These are phyloP conservation scores for Ochromonas danica DNA, from an alignment of 108 stramenopile species.

Conservation along the genomic window DNA sequence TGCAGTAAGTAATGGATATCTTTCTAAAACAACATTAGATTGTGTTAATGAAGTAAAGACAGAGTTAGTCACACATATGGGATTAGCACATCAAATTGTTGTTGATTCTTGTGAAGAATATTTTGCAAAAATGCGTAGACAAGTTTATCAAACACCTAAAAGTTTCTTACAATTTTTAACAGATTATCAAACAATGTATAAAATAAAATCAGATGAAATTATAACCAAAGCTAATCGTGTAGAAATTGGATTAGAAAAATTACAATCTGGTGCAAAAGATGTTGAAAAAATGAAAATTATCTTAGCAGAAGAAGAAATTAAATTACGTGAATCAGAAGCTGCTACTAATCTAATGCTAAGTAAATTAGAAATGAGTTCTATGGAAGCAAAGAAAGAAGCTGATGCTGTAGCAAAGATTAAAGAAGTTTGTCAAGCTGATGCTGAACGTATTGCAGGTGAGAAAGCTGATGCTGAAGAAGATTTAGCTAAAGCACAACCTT, in stretches of 20 bases:
- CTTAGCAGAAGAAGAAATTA: slow-evolving; percentile 60
- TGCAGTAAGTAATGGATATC: slow-evolving; percentile 46
- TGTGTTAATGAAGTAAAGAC: slow-evolving; percentile 45
- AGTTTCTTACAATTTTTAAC: slow-evolving; percentile 57
- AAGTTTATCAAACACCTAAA: slow-evolving; percentile 65
- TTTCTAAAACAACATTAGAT: slow-evolving; percentile 41
- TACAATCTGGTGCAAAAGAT: slow-evolving; percentile 57
- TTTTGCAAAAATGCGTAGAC: slow-evolving; percentile 57
- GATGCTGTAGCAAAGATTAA: slow-evolving; percentile 61
- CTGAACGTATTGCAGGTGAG: slow-evolving; percentile 54
- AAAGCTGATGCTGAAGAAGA: slow-evolving; percentile 59
- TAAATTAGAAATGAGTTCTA: slow-evolving; percentile 50
- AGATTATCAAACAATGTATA: slow-evolving; percentile 51
- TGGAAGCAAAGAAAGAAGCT: slow-evolving; percentile 63
- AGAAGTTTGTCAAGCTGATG: slow-evolving; percentile 58
- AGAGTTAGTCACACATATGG: slow-evolving; percentile 59
- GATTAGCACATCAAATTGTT: slow-evolving; percentile 57
- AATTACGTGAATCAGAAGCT: slow-evolving; percentile 53
- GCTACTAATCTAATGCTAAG: slow-evolving; percentile 60
- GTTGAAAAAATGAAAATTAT: slow-evolving; percentile 65
- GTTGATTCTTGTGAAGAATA: slow-evolving; percentile 60
- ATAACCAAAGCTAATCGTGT: slow-evolving; percentile 53
- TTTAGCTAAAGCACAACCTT: slow-evolving; percentile 64
- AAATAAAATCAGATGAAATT: slow-evolving; percentile 45
- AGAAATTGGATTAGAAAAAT: slow-evolving; percentile 58